Evolutionary conservation across 495 filamentous ascomycete genomes (phyloP), one percentile per base, ranked within the genome.

Genomic region (Aspergillus biplanus): DNA sequence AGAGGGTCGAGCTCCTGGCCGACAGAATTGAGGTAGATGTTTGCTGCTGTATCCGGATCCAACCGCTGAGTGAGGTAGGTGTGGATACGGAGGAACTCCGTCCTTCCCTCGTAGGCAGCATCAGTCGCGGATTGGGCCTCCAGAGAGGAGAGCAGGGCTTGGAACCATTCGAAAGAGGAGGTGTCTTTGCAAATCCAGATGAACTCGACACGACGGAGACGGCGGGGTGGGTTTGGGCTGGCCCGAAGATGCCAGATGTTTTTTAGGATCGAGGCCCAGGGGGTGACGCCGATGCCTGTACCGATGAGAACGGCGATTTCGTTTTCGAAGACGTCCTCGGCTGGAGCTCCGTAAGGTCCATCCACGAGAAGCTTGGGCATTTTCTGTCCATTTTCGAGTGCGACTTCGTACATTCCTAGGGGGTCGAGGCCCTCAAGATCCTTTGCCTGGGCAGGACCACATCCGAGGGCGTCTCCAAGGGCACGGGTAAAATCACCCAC

Each of bases 161-260:
- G 96, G 80, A 99, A 99, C 95, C 95, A 99, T 79, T 98, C 95
- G 73, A 99, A 99, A 1, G 94, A 97, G 42, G 82, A 87, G 3
- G 93, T 98, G 69, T 99, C 94, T 73, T 90, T 96, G 84, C 96
- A 98, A 59, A 98, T 88, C 95, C 95, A 99, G 80, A 98, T 97
- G 76, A 99, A 98, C 74, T 99, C 95, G 16, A 99, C 93, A 74
- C 95, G 89, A 56, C 93, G 89, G 46, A 99, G 85, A 71, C 96
- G 91, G 34, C 85, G 87, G 0, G 93, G 92, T 33, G 91, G 89
- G 75, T 97, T 92, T 13, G 92, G 92, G 34, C 86, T 85, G 59
- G 91, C 87, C 42, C 95, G 92, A 63, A 94, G 82, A 70, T 99
- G 93, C 91, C 92, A 99, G 80, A 99, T 98, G 74, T 96, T 97